A percentile compares a stretch with the other conserved stretches of the same genome.
Evolutionary conservation across 768 basidiomycete species (phyloP).

Genomic region (Psilocybe cyanescens): DNA sequence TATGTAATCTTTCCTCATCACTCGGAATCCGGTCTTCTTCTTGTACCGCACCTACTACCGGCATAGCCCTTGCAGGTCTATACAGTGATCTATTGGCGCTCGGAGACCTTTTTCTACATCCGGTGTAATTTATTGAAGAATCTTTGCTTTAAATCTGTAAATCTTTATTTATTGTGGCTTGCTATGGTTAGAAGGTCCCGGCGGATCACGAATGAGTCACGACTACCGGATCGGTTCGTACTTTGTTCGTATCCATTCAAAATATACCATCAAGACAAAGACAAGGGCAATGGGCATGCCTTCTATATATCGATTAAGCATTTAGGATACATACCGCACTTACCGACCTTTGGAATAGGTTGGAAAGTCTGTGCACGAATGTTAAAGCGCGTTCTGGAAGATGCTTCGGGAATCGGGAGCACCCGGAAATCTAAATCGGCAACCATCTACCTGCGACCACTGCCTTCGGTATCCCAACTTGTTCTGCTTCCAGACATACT

Average conservation of each 20-base stretch:
- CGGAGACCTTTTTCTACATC: background rate
- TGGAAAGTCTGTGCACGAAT: too few species aligned
- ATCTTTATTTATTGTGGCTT: background rate
- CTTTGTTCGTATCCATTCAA: background rate
- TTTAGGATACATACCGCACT: too few species aligned
- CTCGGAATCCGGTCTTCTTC: background rate
- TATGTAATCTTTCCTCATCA: slow-evolving; percentile 1
- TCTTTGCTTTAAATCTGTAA: background rate
- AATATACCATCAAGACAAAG: background rate
- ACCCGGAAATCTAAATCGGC: background rate
- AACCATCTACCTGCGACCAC: too few species aligned
- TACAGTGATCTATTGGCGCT: too few species aligned
- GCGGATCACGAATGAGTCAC: background rate
- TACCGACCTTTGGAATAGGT: too few species aligned
- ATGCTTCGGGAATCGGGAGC: background rate
- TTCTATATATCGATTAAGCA: too few species aligned
- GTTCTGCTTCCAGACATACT: too few species aligned
- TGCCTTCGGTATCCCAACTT: too few species aligned
- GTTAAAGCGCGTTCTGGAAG: background rate
- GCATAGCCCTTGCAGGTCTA: too few species aligned
- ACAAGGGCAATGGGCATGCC: background rate
- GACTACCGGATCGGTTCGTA: background rate
- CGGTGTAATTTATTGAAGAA: background rate
- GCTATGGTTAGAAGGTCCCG: slow-evolving; percentile 2
- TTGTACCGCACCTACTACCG: background rate